phyloP scores from a whole-genome alignment of 257 asterid species.

The Nyctanthes arbortristis region DNA sequence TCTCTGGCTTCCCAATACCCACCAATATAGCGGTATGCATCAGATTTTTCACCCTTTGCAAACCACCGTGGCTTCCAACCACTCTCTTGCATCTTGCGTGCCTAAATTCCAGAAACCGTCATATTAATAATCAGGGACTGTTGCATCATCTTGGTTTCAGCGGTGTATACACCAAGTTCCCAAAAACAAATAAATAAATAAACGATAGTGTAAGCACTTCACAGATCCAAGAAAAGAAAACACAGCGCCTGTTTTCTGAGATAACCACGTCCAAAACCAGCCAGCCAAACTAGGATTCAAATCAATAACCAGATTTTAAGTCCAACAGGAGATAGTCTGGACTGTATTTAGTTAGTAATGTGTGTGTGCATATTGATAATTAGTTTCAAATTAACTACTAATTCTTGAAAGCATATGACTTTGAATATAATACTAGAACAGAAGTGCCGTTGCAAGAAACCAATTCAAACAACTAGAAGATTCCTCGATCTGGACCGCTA shows the following conservation, averaged over 20 bases:
- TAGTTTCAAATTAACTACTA: neutral
- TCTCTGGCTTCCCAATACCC: constrained; percentile 98
- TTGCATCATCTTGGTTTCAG: neutral
- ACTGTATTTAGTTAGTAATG: neutral
- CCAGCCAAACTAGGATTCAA: neutral
- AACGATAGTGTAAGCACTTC: neutral
- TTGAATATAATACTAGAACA: neutral
- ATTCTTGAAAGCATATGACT: neutral
- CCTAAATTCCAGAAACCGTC: constrained; percentile 44
- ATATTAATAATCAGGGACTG: constrained; percentile 5
- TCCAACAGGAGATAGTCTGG: neutral
- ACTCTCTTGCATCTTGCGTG: constrained; percentile 85
- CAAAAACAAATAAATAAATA: no score
- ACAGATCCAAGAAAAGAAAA: neutral
- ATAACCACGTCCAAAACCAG: neutral
- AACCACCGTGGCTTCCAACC: constrained; percentile 96
- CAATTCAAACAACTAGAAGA: neutral
- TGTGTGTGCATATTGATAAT: neutral
- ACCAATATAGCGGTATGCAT: constrained; percentile 56
- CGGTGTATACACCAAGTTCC: no score
- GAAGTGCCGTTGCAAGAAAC: neutral
- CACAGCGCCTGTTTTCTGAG: no score
- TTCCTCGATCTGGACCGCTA: neutral
- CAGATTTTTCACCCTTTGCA: constrained; percentile 55
- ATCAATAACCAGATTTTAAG: neutral